Evolutionary conservation across 2,329 filamentous ascomycete genomes (phyloP), one percentile per base, ranked within the genome.

Genomic region (Exophiala alcalophila): DNA sequence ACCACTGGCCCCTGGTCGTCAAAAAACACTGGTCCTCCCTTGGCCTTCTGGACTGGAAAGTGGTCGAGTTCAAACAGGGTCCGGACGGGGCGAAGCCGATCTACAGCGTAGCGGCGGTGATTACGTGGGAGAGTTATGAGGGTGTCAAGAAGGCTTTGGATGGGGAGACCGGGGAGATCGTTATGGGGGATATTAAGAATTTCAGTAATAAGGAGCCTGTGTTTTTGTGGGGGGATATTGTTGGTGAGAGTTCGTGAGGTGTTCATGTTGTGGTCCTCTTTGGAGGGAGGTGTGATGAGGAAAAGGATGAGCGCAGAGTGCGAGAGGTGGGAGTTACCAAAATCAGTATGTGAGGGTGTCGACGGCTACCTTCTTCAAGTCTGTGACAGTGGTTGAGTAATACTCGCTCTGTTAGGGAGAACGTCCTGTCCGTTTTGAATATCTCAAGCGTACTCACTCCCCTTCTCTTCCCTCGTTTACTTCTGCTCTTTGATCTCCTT

Each of bases 1-100:
- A 49, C 14, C 72, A 76, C 61, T 70, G 76, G 66, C 64, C 67
- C 1, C 57, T 75, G 2, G 67, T 67, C 11, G 46, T 56, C 19
- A 59, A 64, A 33, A 47, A 53, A 18, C n/a, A n/a, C n/a, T 74
- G 71, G 70, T 48, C 40, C 1, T 45, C 55, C 1, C 52, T 60
- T 35, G 72, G 72, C 27, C 57, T 75, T 3, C 62, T 62, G 56
- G 51, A 24, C 32, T 52, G 39, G 37, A 25, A 38, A n/a, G 47
- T 55, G 6, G 34, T 52, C 35, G 10, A 50, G 16, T 49, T 42
- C 25, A 15, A 23, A 3, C 11, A 34, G 3, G 41, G 31, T 4
- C 34, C 33, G 1, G 47, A 50, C 14, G 47, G 50, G 4, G 15
- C 26, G 9, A 47, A 49, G 15, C 37, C 50, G 11, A n/a, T n/a